Percentiles rank a stretch among this genome's conserved stretches.
Conservation (phyloP, 2,329 filamentous ascomycete genomes). For the Onygenales sp. region DNA sequence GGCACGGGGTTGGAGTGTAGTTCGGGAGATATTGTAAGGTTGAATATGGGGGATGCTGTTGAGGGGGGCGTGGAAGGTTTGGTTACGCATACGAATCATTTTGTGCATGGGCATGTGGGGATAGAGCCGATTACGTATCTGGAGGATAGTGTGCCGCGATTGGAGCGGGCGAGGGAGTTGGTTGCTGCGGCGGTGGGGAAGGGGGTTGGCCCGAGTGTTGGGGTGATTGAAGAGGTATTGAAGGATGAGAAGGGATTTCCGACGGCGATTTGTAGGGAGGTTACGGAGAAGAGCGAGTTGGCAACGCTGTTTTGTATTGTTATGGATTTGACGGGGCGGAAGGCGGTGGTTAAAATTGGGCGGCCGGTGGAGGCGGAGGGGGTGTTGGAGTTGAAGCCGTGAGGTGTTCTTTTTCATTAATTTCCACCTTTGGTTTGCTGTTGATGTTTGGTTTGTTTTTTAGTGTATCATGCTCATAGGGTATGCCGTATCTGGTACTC, state of each 20-base stretch:
- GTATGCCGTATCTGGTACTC: too few species aligned
- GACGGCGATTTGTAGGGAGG: conserved; percentile 23
- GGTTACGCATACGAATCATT: conserved; percentile 24
- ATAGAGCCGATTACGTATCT: conserved; percentile 14
- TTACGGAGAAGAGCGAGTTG: conserved; percentile 17
- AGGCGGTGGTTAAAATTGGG: conserved; percentile 24
- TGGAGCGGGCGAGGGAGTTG: conserved; percentile 22
- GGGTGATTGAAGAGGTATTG: conserved; percentile 20
- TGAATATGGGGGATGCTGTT: conserved; percentile 9
- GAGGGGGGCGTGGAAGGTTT: conserved; percentile 5
- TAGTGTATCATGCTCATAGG: too few species aligned
- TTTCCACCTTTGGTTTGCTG: conserved; percentile 8
- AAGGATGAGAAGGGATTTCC: conserved; percentile 25
- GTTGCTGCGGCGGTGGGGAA: conserved; percentile 11
- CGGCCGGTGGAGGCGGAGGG: conserved; percentile 21
- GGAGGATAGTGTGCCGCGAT: conserved; percentile 14
- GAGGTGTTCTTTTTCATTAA: background rate
- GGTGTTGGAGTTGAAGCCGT: conserved; percentile 19
- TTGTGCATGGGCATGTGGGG: conserved; percentile 12
- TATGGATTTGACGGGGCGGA: conserved; percentile 27
- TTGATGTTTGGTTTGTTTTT: conserved; percentile 6
- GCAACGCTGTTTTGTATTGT: conserved; percentile 31
- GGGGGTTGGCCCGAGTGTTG: conserved; percentile 9
- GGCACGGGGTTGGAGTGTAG: conserved; percentile 43
- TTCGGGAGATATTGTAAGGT: conserved; percentile 12